Percentiles rank a stretch among this genome's conserved stretches.
These are phyloP conservation scores for Apocynum venetum DNA, from an alignment of 257 asterid genomes.

Conservation along the genomic window DNA sequence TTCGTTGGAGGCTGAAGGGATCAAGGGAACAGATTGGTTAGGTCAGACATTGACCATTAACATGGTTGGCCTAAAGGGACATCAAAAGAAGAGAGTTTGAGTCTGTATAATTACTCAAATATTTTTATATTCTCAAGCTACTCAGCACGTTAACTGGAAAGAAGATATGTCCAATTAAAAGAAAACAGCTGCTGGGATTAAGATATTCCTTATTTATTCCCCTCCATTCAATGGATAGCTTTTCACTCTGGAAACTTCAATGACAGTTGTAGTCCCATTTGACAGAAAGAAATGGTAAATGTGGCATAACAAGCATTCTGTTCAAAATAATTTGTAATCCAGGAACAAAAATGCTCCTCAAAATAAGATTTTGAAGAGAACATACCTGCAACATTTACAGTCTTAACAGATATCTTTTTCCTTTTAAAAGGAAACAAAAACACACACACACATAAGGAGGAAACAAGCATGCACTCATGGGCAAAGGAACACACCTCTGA, in stretches of 20 bases:
- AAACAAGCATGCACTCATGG: conserved; percentile 11
- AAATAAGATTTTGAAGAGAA: not conserved
- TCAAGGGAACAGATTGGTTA: not conserved
- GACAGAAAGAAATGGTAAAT: not conserved
- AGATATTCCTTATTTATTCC: not conserved
- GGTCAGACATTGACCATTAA: not conserved
- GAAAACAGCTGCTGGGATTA: not conserved
- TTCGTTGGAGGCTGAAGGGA: not conserved
- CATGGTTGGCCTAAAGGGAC: not conserved
- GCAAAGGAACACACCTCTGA: conserved; percentile 64
- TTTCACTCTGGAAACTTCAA: not conserved
- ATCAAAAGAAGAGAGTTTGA: not conserved
- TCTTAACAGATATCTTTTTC: conserved; percentile 1
- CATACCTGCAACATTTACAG: not conserved
- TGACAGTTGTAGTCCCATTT: not conserved
- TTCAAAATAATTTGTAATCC: not conserved
- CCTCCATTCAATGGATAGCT: not conserved
- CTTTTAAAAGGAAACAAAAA: not conserved
- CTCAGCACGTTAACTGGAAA: not conserved
- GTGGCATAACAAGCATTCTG: not conserved
- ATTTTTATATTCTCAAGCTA: not conserved
- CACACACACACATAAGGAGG: not conserved
- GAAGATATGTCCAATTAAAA: not conserved
- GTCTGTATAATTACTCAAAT: not conserved
- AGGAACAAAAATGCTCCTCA: not conserved